Evolutionary conservation across 2,329 filamentous ascomycete genomes (phyloP).

Genomic region (Penicillium palitans): DNA sequence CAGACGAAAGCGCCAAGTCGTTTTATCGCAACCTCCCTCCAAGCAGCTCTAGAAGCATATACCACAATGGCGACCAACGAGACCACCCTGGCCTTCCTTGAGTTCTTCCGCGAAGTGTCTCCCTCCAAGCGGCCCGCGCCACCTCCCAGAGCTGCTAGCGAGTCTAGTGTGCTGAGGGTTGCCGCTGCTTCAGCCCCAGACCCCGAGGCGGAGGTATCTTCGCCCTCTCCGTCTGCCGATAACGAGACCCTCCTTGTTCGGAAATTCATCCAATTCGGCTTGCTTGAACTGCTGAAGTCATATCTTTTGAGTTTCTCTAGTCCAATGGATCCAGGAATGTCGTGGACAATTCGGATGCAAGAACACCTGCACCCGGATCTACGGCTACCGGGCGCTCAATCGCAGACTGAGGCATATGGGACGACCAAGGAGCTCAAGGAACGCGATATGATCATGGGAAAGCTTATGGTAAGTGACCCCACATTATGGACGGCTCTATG

Average conservation of each 20-base stretch:
- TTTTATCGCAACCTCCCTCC: constrained; percentile 64
- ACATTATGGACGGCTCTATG: background rate
- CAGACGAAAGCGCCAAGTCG: constrained; percentile 65
- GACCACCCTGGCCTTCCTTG: constrained; percentile 58
- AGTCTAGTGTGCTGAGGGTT: constrained; percentile 42
- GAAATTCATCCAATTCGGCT: constrained; percentile 61
- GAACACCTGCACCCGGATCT: constrained; percentile 57
- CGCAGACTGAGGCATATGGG: constrained; percentile 54
- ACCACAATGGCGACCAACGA: constrained; percentile 57
- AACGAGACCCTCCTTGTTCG: constrained; percentile 55
- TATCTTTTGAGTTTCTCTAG: constrained; percentile 51
- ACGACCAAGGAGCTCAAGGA: constrained; percentile 51
- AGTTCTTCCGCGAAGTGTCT: constrained; percentile 58
- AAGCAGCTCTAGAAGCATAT: constrained; percentile 61
- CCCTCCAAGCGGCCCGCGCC: constrained; percentile 60
- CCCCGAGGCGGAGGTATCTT: constrained; percentile 55
- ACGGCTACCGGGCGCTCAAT: constrained; percentile 52
- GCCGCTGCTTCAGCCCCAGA: constrained; percentile 51
- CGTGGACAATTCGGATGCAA: constrained; percentile 53
- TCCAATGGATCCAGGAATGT: constrained; percentile 43
- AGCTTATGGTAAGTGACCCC: constrained; percentile 48
- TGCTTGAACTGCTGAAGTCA: constrained; percentile 62
- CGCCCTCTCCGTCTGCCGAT: constrained; percentile 37
- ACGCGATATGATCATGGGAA: constrained; percentile 57
- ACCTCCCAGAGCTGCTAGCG: constrained; percentile 58